Evolutionary conservation across 371 early-diverging fungal species (phyloP).

Genomic region (Cokeromyces recurvatus): DNA sequence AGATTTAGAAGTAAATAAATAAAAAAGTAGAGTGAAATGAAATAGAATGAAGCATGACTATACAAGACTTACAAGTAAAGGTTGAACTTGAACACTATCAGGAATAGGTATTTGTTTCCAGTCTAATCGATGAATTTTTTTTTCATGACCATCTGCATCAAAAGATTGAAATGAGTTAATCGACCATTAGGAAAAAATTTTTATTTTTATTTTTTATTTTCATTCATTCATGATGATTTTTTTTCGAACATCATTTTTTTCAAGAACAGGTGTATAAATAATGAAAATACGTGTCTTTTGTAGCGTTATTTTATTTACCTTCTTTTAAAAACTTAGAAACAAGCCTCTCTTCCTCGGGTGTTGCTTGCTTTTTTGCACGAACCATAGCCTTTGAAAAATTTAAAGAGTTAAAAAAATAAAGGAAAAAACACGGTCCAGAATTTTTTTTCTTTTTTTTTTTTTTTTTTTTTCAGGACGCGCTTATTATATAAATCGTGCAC

Average conservation of each 20-base stretch:
- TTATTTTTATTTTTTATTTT: no score
- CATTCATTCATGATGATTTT: no score
- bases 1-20: no score
- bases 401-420: background rate
- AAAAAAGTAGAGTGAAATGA: no score
- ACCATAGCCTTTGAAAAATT: constrained; percentile 11
- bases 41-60: no score
- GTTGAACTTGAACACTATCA: background rate
- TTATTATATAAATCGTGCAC: no score
- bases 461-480: no score
- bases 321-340: constrained; percentile 39
- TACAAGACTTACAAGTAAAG: constrained; percentile 14
- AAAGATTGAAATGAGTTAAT: constrained; percentile 11
- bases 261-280: background rate
- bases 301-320: constrained; percentile 16
- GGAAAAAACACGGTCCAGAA: no score
- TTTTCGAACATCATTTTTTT: constrained; percentile 2
- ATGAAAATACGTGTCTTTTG: background rate
- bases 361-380: constrained; percentile 25
- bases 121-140: background rate
- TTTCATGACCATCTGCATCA: constrained; percentile 8
- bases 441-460: no score
- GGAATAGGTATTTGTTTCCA: constrained; percentile 12
- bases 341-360: constrained; percentile 33
- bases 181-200: constrained; percentile 6